A percentile compares a stretch with the other conserved stretches of the same genome.
phyloP scores from a whole-genome alignment of 108 stramenopile species.

The Pseudonitzschia pungens region DNA sequence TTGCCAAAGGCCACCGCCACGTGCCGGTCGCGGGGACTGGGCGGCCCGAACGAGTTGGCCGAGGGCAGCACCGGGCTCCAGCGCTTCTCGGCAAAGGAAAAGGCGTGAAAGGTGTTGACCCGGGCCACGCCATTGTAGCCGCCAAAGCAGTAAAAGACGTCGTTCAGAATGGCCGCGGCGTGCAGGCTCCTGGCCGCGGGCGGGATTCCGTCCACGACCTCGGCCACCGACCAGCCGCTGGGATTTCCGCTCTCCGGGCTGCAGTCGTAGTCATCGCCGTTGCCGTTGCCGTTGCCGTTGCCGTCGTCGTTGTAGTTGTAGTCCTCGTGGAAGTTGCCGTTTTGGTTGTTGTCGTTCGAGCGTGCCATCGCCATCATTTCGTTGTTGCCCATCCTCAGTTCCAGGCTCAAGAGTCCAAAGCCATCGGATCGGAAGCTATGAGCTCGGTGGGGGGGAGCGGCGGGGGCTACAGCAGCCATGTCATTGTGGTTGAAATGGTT shows the following conservation, averaged over 20 bases:
- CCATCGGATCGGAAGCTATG: neutral
- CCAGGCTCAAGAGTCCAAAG: neutral
- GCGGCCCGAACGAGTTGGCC: conserved; percentile 56
- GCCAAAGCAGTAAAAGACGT: conserved; percentile 52
- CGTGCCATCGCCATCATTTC: too few species aligned
- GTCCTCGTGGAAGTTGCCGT: too few species aligned
- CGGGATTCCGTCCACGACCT: conserved; percentile 6
- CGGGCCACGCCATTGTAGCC: conserved; percentile 85
- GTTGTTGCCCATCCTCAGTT: neutral
- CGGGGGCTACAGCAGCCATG: neutral
- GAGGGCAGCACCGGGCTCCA: conserved; percentile 58
- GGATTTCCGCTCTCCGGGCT: neutral
- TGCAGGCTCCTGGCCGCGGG: conserved; percentile 86
- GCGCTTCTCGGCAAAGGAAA: conserved; percentile 76
- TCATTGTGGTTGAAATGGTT: neutral
- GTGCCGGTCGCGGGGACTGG: conserved; percentile 89
- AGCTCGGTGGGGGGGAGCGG: neutral
- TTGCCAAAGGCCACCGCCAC: conserved; percentile 76
- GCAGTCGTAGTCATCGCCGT: neutral
- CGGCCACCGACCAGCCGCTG: neutral
- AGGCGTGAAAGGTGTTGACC: conserved; percentile 93
- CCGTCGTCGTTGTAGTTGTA: too few species aligned
- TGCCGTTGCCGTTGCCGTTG: neutral
- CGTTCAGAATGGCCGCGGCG: conserved; percentile 74
- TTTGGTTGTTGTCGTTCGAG: too few species aligned